These are phyloP conservation scores for Saccharomycopsis vini DNA, from an alignment of 805 yeast species.

Conservation along the genomic window DNA sequence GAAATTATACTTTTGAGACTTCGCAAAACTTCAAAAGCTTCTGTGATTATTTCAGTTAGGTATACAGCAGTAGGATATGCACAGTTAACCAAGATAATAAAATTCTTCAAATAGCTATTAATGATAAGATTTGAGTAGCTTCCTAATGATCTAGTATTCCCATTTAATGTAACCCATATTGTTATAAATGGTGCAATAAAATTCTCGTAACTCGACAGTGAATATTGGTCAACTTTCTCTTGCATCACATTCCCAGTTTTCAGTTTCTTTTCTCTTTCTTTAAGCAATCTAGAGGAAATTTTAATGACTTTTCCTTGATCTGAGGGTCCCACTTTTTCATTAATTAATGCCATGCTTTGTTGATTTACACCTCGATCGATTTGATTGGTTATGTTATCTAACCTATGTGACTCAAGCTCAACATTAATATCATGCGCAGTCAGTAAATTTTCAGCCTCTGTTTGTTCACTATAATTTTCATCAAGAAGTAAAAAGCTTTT, in stretches of 20 bases:
- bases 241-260: background rate
- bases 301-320: slow-evolving; percentile 12
- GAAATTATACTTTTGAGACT: slow-evolving; percentile 4
- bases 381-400: slow-evolving; percentile 7
- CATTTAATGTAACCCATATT: slow-evolving; percentile 8
- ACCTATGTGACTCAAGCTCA: slow-evolving; percentile 10
- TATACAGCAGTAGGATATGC: slow-evolving; percentile 10
- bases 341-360: slow-evolving; percentile 2
- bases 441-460: background rate
- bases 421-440: background rate
- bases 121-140: slow-evolving; percentile 8
- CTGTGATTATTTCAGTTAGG: slow-evolving; percentile 4
- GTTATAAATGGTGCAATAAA: slow-evolving; percentile 15
- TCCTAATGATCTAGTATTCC: slow-evolving; percentile 9
- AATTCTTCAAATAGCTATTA: slow-evolving; percentile 9
- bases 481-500: slow-evolving; percentile 7
- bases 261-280: slow-evolving; percentile 8
- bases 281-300: slow-evolving; percentile 15
- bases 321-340: slow-evolving; percentile 1
- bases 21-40: slow-evolving; percentile 6
- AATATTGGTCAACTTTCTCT: slow-evolving; percentile 16
- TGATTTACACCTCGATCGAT: slow-evolving; percentile 6
- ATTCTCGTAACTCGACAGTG: slow-evolving; percentile 3
- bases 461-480: background rate
- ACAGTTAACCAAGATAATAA: slow-evolving; percentile 11